These are phyloP conservation scores for Rhodocollybia butyracea DNA, from an alignment of 768 basidiomycete species.

Conservation along the genomic window DNA sequence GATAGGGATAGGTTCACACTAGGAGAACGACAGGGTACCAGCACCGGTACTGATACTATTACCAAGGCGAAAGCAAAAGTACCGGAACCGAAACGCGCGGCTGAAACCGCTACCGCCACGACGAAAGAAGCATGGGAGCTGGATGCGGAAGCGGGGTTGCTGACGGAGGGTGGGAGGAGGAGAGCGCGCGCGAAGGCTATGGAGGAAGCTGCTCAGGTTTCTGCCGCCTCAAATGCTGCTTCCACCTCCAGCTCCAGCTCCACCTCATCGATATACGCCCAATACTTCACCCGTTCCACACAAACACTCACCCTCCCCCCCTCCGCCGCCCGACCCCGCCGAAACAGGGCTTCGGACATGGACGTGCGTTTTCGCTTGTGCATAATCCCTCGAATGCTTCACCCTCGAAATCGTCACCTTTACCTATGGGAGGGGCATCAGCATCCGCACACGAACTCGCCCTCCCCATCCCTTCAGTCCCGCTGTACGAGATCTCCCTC, in stretches of 20 bases:
- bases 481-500: conserved; percentile 54
- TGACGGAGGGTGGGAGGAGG: conserved; percentile 71
- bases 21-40: background rate
- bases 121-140: conserved; percentile 80
- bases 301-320: conserved; percentile 66
- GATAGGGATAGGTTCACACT: conserved; percentile 1
- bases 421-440: background rate
- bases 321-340: conserved; percentile 40
- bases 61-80: background rate
- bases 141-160: conserved; percentile 70
- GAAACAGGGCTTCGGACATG: background rate
- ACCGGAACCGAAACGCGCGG: too few relatives aligned
- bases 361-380: conserved; percentile 32
- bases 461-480: conserved; percentile 66
- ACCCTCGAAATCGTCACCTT: conserved; percentile 34
- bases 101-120: too few relatives aligned
- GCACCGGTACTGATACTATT: background rate
- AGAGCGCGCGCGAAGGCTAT: conserved; percentile 57
- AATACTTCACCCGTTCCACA: conserved; percentile 55
- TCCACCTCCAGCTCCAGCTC: too few relatives aligned
- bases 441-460: conserved; percentile 34
- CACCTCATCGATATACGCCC: conserved; percentile 43
- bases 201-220: conserved; percentile 17
- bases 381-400: too few relatives aligned
- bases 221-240: too few relatives aligned